These are phyloP conservation scores for Cryoendolithus antarcticus DNA, from an alignment of 2,329 filamentous ascomycete genomes.

Conservation along the genomic window DNA sequence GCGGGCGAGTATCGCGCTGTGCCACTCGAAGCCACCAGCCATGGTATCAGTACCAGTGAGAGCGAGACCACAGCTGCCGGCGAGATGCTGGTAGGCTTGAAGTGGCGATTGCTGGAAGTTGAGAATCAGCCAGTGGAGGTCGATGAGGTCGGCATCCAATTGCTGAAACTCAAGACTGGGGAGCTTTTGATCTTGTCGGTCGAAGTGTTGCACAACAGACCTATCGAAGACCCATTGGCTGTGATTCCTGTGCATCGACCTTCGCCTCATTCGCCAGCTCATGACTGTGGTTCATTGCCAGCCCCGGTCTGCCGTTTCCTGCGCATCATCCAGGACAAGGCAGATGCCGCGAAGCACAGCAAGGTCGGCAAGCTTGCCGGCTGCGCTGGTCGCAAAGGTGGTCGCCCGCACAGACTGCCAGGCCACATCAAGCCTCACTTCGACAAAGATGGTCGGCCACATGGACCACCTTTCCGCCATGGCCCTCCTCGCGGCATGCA, in stretches of 20 bases:
- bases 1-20: no score
- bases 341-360: slow-evolving; percentile 32
- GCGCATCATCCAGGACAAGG: slow-evolving; percentile 36
- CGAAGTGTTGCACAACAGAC: neutral
- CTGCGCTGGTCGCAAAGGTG: slow-evolving; percentile 21
- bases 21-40: no score
- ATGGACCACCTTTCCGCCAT: slow-evolving; percentile 10
- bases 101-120: neutral
- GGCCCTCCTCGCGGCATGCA: slow-evolving; percentile 16
- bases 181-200: slow-evolving; percentile 41
- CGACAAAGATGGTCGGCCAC: slow-evolving; percentile 9
- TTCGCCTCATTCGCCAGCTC: slow-evolving; percentile 17
- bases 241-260: slow-evolving; percentile 8
- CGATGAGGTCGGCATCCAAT: slow-evolving; percentile 44
- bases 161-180: slow-evolving; percentile 47
- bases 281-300: slow-evolving; percentile 26
- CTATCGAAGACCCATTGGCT: slow-evolving; percentile 3
- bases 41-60: no score
- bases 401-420: slow-evolving; percentile 12
- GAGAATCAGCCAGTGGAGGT: slow-evolving; percentile 35
- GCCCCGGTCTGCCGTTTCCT: slow-evolving; percentile 46
- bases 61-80: no score
- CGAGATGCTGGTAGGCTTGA: no score
- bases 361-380: slow-evolving; percentile 15
- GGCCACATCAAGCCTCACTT: slow-evolving; percentile 18